Conservation (phyloP, 2,329 filamentous ascomycete genomes). For the Pseudogymnoascus sp. region DNA sequence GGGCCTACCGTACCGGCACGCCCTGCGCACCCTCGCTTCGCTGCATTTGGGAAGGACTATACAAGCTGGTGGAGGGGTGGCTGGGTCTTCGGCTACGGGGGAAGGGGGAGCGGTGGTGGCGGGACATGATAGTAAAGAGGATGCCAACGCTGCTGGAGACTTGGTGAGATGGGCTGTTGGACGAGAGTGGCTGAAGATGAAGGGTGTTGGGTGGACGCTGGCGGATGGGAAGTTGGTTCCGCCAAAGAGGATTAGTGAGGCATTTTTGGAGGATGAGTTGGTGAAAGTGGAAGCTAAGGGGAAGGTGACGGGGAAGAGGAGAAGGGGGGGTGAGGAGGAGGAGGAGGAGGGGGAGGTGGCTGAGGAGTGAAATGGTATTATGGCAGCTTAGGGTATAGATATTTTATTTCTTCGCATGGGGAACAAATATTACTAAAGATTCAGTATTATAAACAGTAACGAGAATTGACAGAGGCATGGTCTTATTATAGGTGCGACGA, state of each 20-base stretch:
- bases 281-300: background rate
- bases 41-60: slow-evolving; percentile 67
- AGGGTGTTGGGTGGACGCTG: slow-evolving; percentile 59
- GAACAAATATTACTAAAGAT: too few relatives aligned
- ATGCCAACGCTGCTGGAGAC: slow-evolving; percentile 82
- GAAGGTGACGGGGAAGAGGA: background rate
- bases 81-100: slow-evolving; percentile 10
- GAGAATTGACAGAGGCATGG: too few relatives aligned
- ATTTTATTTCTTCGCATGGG: too few relatives aligned
- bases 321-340: background rate
- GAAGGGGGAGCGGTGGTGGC: slow-evolving; percentile 23
- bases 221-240: slow-evolving; percentile 36
- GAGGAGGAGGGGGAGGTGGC: background rate
- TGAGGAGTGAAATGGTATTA: background rate
- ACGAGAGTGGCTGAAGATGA: slow-evolving; percentile 62
- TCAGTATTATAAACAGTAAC: too few relatives aligned
- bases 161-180: slow-evolving; percentile 65
- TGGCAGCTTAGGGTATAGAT: background rate
- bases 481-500: too few relatives aligned
- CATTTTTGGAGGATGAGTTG: background rate
- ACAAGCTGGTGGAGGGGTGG: slow-evolving; percentile 55
- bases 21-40: slow-evolving; percentile 67
- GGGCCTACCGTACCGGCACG: slow-evolving; percentile 69
- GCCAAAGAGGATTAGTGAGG: slow-evolving; percentile 9
- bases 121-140: slow-evolving; percentile 89